These are phyloP conservation scores for Thelonectria rubi DNA, from an alignment of 2,329 filamentous ascomycete genomes.

Conservation along the genomic window DNA sequence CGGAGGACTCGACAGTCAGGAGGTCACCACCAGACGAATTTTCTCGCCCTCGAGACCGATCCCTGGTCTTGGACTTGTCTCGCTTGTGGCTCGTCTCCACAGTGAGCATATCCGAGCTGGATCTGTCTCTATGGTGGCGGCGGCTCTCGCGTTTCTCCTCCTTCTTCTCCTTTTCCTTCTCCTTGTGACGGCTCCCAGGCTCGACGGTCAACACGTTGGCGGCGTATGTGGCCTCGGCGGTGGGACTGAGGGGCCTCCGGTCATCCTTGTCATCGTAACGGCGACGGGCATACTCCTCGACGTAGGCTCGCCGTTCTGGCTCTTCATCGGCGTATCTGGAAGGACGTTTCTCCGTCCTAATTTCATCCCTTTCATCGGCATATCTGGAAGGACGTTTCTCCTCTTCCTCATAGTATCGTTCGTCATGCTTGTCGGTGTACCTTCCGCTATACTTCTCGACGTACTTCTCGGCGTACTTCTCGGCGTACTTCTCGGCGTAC, in stretches of 20 bases:
- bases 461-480: too few relatives aligned
- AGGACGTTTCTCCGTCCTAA: too few relatives aligned
- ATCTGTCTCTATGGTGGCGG: conserved; percentile 41
- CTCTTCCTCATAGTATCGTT: too few relatives aligned
- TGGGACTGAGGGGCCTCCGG: conserved; percentile 27
- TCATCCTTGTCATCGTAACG: conserved; percentile 33
- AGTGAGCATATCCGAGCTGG: conserved; percentile 37
- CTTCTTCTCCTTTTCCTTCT: background rate
- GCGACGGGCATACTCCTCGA: conserved; percentile 13
- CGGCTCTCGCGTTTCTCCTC: conserved; percentile 44
- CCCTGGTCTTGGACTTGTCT: conserved; percentile 30
- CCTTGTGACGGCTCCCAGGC: conserved; percentile 47
- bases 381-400: too few relatives aligned
- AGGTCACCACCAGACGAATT: conserved; percentile 32
- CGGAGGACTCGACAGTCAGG: conserved; percentile 27
- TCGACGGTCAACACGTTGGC: conserved; percentile 57
- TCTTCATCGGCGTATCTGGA: conserved; percentile 29
- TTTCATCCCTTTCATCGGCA: too few relatives aligned
- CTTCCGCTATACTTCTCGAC: too few relatives aligned
- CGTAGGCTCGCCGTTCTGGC: conserved; percentile 19
- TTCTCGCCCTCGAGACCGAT: conserved; percentile 40
- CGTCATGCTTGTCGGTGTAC: too few relatives aligned
- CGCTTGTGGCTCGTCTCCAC: conserved; percentile 38
- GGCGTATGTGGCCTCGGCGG: conserved; percentile 48
- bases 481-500: too few relatives aligned